These are phyloP conservation scores for Salmacisia buchloeana DNA, from an alignment of 1,284 basidiomycete genomes.

Conservation along the genomic window DNA sequence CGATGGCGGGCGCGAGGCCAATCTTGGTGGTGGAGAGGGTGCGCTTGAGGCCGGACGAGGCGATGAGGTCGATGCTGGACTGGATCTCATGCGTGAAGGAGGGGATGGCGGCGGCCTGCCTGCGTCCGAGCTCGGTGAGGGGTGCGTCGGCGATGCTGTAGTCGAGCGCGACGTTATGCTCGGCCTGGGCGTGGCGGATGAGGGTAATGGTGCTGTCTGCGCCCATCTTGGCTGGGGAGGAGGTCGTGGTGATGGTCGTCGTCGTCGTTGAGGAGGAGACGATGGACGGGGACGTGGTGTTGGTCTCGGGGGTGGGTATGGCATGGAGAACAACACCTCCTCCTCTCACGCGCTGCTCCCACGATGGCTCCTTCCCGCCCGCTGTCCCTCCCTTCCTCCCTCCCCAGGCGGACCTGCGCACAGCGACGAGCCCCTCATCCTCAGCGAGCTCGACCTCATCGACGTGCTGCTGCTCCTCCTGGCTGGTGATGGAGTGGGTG, in stretches of 20 bases:
- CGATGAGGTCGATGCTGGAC: constrained; percentile 29
- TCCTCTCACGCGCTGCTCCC: too few species aligned
- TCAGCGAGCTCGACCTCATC: too few species aligned
- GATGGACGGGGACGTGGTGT: too few species aligned
- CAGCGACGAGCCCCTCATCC: too few species aligned
- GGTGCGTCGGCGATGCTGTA: constrained; percentile 41
- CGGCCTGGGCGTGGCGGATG: constrained; percentile 23
- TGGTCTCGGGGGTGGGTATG: too few species aligned
- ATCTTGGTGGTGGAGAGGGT: constrained; percentile 46
- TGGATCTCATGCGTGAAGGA: constrained; percentile 26
- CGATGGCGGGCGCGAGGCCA: constrained; percentile 37
- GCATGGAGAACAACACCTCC: too few species aligned
- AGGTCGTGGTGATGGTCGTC: neutral
- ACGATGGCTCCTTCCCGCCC: too few species aligned
- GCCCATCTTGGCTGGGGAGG: neutral
- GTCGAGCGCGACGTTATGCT: constrained; percentile 23
- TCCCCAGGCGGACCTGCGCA: too few species aligned
- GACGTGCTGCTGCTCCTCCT: too few species aligned
- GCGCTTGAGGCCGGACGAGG: constrained; percentile 40
- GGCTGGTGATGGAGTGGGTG: too few species aligned
- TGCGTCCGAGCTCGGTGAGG: constrained; percentile 44
- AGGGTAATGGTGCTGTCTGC: constrained; percentile 13
- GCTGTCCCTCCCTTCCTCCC: too few species aligned
- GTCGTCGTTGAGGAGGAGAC: too few species aligned
- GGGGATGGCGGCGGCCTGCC: constrained; percentile 37